These are phyloP conservation scores for Prunus fruticosa DNA, from an alignment of 306 rosid genomes.

Conservation along the genomic window DNA sequence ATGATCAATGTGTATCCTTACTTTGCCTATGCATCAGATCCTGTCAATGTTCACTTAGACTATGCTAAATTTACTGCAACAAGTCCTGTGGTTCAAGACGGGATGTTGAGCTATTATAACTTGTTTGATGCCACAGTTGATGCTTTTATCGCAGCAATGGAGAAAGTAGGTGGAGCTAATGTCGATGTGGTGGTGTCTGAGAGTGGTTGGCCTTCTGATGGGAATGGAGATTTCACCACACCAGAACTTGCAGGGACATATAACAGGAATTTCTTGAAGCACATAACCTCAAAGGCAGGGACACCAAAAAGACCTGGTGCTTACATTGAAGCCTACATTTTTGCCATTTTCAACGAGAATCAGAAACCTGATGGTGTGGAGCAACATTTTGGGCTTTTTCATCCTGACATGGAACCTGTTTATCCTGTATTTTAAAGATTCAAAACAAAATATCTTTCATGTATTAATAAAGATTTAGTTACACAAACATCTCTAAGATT, in stretches of 20 bases:
- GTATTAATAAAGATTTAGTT: too few relatives aligned
- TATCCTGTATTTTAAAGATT: conserved; percentile 20
- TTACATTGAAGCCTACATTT: conserved; percentile 29
- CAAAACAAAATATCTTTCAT: background rate
- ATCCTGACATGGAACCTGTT: conserved; percentile 29
- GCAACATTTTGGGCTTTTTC: conserved; percentile 31
- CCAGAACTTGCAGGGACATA: conserved; percentile 16
- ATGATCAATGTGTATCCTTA: conserved; percentile 43
- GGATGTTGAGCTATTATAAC: conserved; percentile 12
- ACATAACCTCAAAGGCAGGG: conserved; percentile 13
- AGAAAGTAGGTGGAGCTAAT: background rate
- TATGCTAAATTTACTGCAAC: conserved; percentile 12
- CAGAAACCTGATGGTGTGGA: conserved; percentile 21
- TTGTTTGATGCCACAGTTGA: conserved; percentile 39
- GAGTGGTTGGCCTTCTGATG: conserved; percentile 43
- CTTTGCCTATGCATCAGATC: conserved; percentile 33
- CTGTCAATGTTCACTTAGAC: conserved; percentile 10
- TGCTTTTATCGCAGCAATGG: conserved; percentile 32
- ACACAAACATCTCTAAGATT: too few relatives aligned
- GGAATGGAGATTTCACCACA: conserved; percentile 20
- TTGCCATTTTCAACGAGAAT: conserved; percentile 42
- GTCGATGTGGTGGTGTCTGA: conserved; percentile 31
- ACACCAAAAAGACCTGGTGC: conserved; percentile 32
- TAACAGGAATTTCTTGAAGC: conserved; percentile 22
- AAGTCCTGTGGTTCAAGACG: conserved; percentile 1